These are phyloP conservation scores for Suillus hirtellus DNA, from an alignment of 768 basidiomycete species.

Conservation along the genomic window DNA sequence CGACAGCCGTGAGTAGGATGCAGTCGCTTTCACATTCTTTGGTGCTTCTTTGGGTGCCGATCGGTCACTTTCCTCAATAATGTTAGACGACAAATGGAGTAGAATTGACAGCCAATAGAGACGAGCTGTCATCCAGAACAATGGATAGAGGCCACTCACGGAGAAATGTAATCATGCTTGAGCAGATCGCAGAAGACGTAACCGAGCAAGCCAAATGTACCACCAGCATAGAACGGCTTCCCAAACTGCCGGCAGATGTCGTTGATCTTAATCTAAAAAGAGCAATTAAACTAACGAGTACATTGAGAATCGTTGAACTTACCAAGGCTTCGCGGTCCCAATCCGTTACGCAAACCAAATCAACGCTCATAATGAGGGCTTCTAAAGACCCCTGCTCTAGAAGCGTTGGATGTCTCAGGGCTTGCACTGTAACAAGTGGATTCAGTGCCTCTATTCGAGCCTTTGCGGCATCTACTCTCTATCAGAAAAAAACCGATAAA, in stretches of 20 bases:
- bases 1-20: slow-evolving; percentile 63
- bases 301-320: slow-evolving; percentile 32
- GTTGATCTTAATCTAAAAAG: slow-evolving; percentile 70
- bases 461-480: slow-evolving; percentile 88
- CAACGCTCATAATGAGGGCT: slow-evolving; percentile 61
- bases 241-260: slow-evolving; percentile 69
- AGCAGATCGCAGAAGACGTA: slow-evolving; percentile 95
- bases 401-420: slow-evolving; percentile 50
- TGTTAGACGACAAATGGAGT: slow-evolving; percentile 9
- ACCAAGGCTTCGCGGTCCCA: slow-evolving; percentile 70
- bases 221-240: slow-evolving; percentile 90
- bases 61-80: slow-evolving; percentile 51
- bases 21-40: slow-evolving; percentile 60
- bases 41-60: slow-evolving; percentile 56
- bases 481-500: slow-evolving; percentile 35
- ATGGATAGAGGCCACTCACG: slow-evolving; percentile 51
- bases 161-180: slow-evolving; percentile 79
- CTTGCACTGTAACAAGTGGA: slow-evolving; percentile 84
- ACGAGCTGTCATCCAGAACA: slow-evolving; percentile 2
- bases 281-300: slow-evolving; percentile 12
- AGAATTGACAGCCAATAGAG: slow-evolving; percentile 12
- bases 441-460: slow-evolving; percentile 87
- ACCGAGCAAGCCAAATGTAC: slow-evolving; percentile 85
- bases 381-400: slow-evolving; percentile 56
- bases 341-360: slow-evolving; percentile 89